Percentiles rank a stretch among this genome's conserved stretches.
These are phyloP conservation scores for Wickerhamiella hasegawae DNA, from an alignment of 805 yeast species.

Conservation along the genomic window DNA sequence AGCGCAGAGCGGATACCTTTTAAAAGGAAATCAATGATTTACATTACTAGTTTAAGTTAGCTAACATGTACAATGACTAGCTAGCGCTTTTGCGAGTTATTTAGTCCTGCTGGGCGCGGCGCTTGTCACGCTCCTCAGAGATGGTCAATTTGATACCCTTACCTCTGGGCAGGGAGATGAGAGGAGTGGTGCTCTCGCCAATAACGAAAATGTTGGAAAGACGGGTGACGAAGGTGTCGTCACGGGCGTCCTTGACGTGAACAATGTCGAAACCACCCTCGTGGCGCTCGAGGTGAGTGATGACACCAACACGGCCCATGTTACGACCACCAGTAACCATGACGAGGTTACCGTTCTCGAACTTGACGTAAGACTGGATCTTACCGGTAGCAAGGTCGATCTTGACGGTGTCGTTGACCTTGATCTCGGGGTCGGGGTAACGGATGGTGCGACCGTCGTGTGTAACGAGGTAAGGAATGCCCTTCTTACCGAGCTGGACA, in stretches of 20 bases:
- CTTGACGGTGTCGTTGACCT: constrained; percentile 95
- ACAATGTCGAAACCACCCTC: constrained; percentile 97
- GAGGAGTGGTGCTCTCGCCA: constrained; percentile 92
- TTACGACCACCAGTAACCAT: constrained; percentile 97
- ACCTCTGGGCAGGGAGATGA: constrained; percentile 94
- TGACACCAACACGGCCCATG: constrained; percentile 96
- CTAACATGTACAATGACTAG: background rate
- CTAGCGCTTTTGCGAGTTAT: background rate
- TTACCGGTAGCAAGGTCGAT: constrained; percentile 93
- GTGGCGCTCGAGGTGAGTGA: constrained; percentile 92
- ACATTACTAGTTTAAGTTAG: background rate
- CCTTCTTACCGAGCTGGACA: constrained; percentile 96
- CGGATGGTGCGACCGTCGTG: constrained; percentile 99
- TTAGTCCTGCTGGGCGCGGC: constrained; percentile 66
- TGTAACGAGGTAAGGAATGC: constrained; percentile 95
- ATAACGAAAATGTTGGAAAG: constrained; percentile 82
- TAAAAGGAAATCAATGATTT: background rate
- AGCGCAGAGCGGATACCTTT: background rate
- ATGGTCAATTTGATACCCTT: constrained; percentile 94
- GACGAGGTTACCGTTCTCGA: constrained; percentile 82
- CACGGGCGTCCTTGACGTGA: constrained; percentile 89
- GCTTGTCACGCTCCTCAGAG: constrained; percentile 97
- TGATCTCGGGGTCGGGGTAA: constrained; percentile 97
- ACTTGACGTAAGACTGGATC: constrained; percentile 74
- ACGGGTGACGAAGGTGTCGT: constrained; percentile 93